Conservation (phyloP, 371 early-diverging fungal species). For the Dinochytrium kinnereticum region DNA sequence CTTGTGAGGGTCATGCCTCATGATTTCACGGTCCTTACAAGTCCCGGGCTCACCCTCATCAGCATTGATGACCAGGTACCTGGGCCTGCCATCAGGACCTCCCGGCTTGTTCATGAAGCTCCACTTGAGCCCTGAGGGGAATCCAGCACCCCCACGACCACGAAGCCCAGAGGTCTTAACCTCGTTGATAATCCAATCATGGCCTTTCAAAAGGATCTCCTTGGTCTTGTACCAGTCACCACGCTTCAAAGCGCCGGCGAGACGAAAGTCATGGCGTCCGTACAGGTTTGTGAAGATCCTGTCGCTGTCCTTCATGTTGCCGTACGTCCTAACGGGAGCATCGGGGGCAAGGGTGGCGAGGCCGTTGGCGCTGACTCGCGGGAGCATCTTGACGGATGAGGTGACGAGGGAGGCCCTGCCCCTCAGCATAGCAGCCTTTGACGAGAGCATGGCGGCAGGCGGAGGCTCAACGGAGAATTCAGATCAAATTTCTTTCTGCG, state of each 20-base stretch:
- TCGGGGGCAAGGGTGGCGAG: slow-evolving; percentile 48
- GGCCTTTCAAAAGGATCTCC: slow-evolving; percentile 94
- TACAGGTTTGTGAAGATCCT: slow-evolving; percentile 98
- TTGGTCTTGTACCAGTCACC: slow-evolving; percentile 99
- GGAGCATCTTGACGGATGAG: neutral
- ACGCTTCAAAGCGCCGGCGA: slow-evolving; percentile 89
- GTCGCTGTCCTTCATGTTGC: slow-evolving; percentile 87
- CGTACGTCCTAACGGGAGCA: slow-evolving; percentile 50
- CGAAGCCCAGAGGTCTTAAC: slow-evolving; percentile 95
- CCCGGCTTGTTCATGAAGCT: slow-evolving; percentile 97
- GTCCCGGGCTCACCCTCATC: slow-evolving; percentile 99
- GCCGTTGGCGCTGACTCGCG: neutral
- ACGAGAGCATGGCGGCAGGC: neutral
- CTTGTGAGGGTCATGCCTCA: slow-evolving; percentile 98
- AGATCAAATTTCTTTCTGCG: too few species aligned
- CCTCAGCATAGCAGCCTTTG: neutral
- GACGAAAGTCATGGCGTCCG: slow-evolving; percentile 87
- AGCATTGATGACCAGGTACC: slow-evolving; percentile 96
- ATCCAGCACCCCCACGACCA: slow-evolving; percentile 98
- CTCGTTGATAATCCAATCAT: slow-evolving; percentile 96
- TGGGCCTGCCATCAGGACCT: slow-evolving; percentile 66
- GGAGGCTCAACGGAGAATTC: too few species aligned
- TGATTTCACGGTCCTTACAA: slow-evolving; percentile 98
- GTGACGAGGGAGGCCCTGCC: neutral
- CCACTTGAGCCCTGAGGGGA: slow-evolving; percentile 98